Evolutionary conservation across 2,329 filamentous ascomycete genomes (phyloP), one percentile per base, ranked within the genome.

Genomic region (Pyrenophora seminiperda): DNA sequence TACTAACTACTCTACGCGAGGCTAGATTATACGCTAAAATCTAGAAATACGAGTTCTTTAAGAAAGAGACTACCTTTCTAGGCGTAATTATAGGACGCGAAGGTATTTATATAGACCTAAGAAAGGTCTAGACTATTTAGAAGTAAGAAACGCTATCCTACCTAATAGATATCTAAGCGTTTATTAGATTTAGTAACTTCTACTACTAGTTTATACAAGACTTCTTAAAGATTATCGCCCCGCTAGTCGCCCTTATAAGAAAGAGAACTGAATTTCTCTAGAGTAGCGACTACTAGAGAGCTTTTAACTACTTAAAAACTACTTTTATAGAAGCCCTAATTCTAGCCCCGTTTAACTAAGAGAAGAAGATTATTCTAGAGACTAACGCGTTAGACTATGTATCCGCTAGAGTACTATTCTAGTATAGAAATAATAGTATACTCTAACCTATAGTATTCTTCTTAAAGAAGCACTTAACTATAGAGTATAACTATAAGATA

Each of bases 401-500:
- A 4, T 44, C 19, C 7, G 49, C 30, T 7, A 44, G 20, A 18
- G 31, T 61, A 5, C 27, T 64, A 4, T 56, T 22, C 4, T 7
- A 41, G 20, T 40, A 61, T n/a, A n/a, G 37, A 9, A 31, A 58
- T 10, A 27, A 49, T n/a, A 38, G 42, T 0, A 29, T 45, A 11
- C 24, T 50, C 14, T 27, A 50, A 7, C 65, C 47, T 18, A 50
- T 68, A 0, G 61, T 56, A 2, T 70, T 54, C 49, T 61, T 50
- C 22, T 68, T 46, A 13, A 54, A 51, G 41, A 71, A 68, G 32
- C 42, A 63, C 7, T 47, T 13, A 14, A 38, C 41, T 13, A 54
- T 52, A 1, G 44, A 73, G 47, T 53, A 38, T 6, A 74, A 73
- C 51, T 74, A 73, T 49, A 33, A 67, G 10, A 72, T 72, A 7